Evolutionary conservation across 192 early-diverging fungal species (phyloP), one percentile per base, ranked within the genome.

Genomic region (Mortierella claussenii): DNA sequence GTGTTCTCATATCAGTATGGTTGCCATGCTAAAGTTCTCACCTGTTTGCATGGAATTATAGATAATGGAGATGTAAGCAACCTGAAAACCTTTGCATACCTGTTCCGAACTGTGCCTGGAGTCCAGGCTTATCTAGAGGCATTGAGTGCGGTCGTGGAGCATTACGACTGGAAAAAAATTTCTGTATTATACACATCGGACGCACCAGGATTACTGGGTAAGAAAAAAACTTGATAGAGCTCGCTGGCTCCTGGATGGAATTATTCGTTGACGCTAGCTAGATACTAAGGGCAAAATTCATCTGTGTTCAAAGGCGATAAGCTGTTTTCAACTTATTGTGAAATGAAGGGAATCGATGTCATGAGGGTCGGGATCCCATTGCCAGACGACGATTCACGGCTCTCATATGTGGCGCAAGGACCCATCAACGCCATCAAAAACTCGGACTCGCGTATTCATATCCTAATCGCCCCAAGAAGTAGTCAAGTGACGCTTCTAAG

Each of bases 301-400:
- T n/a, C n/a, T n/a, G n/a, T n/a, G n/a, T n/a, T n/a, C n/a, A n/a
- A 33, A 68, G 69, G 60, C 23, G 69, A 73, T 21, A 73, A 73
- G 12, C 31, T n/a, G 2, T 58, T 73, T n/a, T 33, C 69, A 10
- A 18, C 15, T n/a, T 6, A 26, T 21, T 65, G 55, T 23, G 45
- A 31, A 1, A 12, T 11, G 4, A 36, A 37, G 4, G 46, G 20
- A 0, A 24, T 74, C 26, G 48, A 74, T 3, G 2, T 65, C n/a
- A 7, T 47, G 7, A 65, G 46, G 17, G 48, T 47, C 13, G 12
- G 17, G 3, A 59, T 74, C 24, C 70, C 54, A 10, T 30, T 65
- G 10, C 32, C 56, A 32, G 62, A 65, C 0, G 40, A 43, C 18
- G 49, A 26, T 2, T 30, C 42, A 3, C 11, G 45, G 9, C 30